Evolutionary conservation across 2,329 filamentous ascomycete genomes (phyloP).

Genomic region (Trichoderma cornu-damae): DNA sequence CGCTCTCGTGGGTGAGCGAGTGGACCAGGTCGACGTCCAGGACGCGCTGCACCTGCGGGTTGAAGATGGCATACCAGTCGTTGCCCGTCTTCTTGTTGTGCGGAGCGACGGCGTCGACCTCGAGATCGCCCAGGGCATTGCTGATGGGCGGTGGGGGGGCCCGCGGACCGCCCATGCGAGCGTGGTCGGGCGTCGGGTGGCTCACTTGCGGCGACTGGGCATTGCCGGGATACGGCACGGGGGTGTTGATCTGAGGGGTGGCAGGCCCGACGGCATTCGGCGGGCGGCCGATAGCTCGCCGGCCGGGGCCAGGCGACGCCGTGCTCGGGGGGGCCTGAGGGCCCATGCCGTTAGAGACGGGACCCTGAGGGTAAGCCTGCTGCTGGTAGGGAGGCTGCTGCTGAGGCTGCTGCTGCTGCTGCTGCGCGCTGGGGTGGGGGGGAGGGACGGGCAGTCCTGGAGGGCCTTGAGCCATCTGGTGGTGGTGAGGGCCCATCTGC

Average conservation of each 20-base stretch:
- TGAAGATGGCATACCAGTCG: conserved; percentile 98
- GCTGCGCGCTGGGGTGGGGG: conserved; percentile 57
- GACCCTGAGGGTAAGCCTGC: conserved; percentile 59
- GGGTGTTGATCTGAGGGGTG: conserved; percentile 87
- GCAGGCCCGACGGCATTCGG: conserved; percentile 62
- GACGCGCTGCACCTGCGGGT: conserved; percentile 80
- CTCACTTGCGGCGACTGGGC: conserved; percentile 81
- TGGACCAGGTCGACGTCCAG: conserved; percentile 93
- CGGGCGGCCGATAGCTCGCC: conserved; percentile 64
- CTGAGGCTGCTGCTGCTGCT: conserved; percentile 29
- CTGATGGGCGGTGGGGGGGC: conserved; percentile 46
- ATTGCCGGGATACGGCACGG: conserved; percentile 77
- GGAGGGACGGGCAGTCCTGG: conserved; percentile 57
- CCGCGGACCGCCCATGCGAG: conserved; percentile 48
- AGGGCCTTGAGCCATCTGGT: conserved; percentile 67
- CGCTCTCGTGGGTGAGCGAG: conserved; percentile 87
- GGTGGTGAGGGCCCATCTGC: conserved; percentile 45
- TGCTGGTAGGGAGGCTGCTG: conserved; percentile 56
- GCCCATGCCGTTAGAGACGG: conserved; percentile 65
- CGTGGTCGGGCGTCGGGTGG: conserved; percentile 71
- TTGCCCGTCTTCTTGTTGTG: conserved; percentile 82
- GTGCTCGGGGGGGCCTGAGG: conserved; percentile 78
- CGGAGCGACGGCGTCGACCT: conserved; percentile 76
- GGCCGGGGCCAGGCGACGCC: conserved; percentile 78
- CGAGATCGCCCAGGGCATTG: conserved; percentile 74